Conservation (phyloP, 345 rosid species). For the Dipteronia sinensis region DNA sequence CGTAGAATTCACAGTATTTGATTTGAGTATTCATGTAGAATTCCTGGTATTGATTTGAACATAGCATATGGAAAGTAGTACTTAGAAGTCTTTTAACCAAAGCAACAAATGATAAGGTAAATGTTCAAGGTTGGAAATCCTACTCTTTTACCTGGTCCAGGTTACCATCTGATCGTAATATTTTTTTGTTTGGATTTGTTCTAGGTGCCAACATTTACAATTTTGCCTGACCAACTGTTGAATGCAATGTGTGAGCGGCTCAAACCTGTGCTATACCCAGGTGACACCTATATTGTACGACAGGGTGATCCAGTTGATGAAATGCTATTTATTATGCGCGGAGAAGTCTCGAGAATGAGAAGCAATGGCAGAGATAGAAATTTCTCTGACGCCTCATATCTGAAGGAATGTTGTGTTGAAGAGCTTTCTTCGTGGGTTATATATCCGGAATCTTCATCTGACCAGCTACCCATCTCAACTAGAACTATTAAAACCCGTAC, state of each 20-base stretch:
- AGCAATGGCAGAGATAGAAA: neutral
- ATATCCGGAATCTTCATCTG: neutral
- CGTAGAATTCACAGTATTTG: too few species aligned
- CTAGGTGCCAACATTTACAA: neutral
- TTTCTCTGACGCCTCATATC: neutral
- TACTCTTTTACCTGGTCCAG: too few species aligned
- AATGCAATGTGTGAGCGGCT: neutral
- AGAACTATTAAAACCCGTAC: neutral
- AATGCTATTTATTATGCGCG: neutral
- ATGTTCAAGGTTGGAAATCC: too few species aligned
- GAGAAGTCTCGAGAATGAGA: neutral
- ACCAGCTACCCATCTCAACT: neutral
- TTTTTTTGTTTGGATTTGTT: neutral
- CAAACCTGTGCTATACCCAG: neutral
- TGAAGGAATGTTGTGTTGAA: too few species aligned
- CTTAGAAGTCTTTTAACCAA: too few species aligned
- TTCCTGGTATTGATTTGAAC: too few species aligned
- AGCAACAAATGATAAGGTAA: too few species aligned
- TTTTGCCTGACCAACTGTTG: neutral
- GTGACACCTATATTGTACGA: neutral
- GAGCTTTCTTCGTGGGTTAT: neutral
- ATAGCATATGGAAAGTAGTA: too few species aligned
- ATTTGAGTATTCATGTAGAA: too few species aligned
- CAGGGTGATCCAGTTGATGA: neutral
- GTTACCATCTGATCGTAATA: neutral